phyloP scores from a whole-genome alignment of 345 rosid species.

The Eucalyptus rudis region DNA sequence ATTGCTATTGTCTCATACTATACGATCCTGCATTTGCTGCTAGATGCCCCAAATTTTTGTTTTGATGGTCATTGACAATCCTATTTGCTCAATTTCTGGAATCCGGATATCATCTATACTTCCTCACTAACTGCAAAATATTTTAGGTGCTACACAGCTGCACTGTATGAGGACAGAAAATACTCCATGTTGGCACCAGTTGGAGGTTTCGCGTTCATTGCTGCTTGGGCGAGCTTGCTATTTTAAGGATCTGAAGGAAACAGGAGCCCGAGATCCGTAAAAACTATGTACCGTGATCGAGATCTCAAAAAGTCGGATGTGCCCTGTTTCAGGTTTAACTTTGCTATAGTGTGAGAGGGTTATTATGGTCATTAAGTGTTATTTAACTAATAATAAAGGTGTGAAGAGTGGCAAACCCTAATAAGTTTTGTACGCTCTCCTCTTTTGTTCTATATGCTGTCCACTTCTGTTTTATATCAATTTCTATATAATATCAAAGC shows the following conservation, averaged over 20 bases:
- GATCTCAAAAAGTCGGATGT: neutral
- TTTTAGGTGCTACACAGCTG: conserved; percentile 78
- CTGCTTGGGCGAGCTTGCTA: conserved; percentile 80
- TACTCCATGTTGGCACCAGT: conserved; percentile 73
- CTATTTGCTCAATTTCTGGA: neutral
- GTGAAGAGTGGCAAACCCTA: too few relatives aligned
- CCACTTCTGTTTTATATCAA: too few relatives aligned
- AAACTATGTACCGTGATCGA: neutral
- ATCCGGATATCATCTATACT: neutral
- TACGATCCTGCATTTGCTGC: neutral
- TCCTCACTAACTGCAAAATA: neutral
- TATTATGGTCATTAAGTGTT: too few relatives aligned
- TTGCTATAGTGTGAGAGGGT: too few relatives aligned
- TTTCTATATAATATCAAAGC: too few relatives aligned
- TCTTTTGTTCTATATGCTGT: too few relatives aligned
- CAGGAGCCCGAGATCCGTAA: neutral
- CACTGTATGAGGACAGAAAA: conserved; percentile 70
- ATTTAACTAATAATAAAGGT: too few relatives aligned
- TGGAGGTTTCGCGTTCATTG: conserved; percentile 82
- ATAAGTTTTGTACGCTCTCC: too few relatives aligned
- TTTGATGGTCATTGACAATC: neutral
- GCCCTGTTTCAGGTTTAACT: neutral
- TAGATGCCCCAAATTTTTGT: neutral
- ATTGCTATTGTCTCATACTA: neutral
- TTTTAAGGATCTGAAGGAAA: conserved; percentile 19